A percentile compares a stretch with the other conserved stretches of the same genome.
These are phyloP conservation scores for Cucurbita maxima DNA, from an alignment of 306 rosid genomes.

Conservation along the genomic window DNA sequence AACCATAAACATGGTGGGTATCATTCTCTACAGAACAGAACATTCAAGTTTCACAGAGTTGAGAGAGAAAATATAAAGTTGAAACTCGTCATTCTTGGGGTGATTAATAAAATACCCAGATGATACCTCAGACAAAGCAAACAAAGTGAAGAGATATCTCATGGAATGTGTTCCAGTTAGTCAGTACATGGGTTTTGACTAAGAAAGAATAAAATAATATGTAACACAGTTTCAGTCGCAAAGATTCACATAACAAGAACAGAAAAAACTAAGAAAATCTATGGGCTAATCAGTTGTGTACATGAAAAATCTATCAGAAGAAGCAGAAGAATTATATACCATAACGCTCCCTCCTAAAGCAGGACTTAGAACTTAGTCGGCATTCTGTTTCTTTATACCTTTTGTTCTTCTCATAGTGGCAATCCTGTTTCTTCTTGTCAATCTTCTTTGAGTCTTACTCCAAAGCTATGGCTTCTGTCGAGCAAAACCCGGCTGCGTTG, in stretches of 20 bases:
- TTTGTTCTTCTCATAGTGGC: constrained; percentile 1
- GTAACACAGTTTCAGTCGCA: constrained; percentile 6
- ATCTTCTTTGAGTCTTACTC: constrained; percentile 17
- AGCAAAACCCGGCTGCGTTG: constrained; percentile 80
- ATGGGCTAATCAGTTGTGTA: background rate
- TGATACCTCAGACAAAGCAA: background rate
- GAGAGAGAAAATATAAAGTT: background rate
- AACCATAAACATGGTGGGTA: background rate
- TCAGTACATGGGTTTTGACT: constrained; percentile 1
- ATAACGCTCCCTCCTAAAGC: background rate
- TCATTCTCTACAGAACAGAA: background rate
- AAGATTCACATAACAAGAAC: background rate
- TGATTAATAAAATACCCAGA: constrained; percentile 3
- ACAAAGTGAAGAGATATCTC: background rate
- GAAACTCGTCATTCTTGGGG: constrained; percentile 5
- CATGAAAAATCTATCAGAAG: background rate
- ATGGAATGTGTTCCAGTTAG: constrained; percentile 9
- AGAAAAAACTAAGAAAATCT: constrained; percentile 9
- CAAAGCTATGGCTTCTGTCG: constrained; percentile 49
- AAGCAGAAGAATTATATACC: background rate
- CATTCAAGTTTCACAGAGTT: background rate
- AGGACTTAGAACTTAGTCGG: background rate
- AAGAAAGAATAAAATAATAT: constrained; percentile 10
- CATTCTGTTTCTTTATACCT: constrained; percentile 5
- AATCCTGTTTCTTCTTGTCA: constrained; percentile 7